phyloP scores from a whole-genome alignment of 257 asterid species.

The Solanum sejunctum region DNA sequence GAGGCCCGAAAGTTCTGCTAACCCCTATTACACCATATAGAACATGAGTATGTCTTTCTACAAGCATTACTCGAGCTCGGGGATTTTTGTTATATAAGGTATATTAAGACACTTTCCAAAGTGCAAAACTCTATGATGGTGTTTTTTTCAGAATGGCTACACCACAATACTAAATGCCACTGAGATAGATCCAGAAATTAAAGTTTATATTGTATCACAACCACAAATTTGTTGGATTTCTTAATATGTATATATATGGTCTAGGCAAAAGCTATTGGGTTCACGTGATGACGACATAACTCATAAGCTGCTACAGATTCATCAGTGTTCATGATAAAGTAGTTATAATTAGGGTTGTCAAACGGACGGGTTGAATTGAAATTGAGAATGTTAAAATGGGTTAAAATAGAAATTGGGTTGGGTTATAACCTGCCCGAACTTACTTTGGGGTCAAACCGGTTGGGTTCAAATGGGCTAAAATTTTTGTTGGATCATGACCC shows the following conservation, averaged over 20 bases:
- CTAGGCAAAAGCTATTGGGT: not conserved
- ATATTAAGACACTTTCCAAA: not conserved
- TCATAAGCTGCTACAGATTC: not conserved
- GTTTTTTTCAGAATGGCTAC: not conserved
- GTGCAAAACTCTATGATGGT: not conserved
- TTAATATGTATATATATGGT: not conserved
- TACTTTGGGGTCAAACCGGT: too few species aligned
- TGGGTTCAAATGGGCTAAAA: too few species aligned
- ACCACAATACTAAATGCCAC: not conserved
- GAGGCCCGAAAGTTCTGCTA: slow-evolving; percentile 47
- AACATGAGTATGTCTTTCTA: not conserved
- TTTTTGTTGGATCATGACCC: too few species aligned
- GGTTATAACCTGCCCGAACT: too few species aligned
- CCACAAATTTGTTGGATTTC: not conserved
- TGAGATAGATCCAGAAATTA: not conserved
- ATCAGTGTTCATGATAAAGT: too few species aligned
- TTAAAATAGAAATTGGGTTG: too few species aligned
- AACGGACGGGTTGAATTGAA: too few species aligned
- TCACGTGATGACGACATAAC: not conserved
- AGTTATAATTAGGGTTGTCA: too few species aligned
- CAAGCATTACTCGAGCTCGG: not conserved
- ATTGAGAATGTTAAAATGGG: too few species aligned
- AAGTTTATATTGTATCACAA: not conserved
- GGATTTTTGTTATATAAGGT: not conserved
- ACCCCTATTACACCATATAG: slow-evolving; percentile 36